A percentile compares a stretch with the other conserved stretches of the same genome.
Evolutionary conservation across 139 green algal species (phyloP).

Genomic region (Chlamydomonas sp.): DNA sequence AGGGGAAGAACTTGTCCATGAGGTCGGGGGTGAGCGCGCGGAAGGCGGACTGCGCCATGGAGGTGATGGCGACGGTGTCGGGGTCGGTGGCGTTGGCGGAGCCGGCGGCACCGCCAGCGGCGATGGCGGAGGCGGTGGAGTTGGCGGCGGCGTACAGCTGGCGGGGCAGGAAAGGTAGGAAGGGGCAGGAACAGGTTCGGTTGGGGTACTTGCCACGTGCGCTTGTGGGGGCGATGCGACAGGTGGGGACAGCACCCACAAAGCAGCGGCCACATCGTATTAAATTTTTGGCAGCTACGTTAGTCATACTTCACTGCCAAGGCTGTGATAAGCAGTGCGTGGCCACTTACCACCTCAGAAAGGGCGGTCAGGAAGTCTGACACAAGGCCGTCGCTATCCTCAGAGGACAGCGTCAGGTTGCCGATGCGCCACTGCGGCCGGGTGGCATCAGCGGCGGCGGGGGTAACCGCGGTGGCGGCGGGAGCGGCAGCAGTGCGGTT

Average conservation of each 20-base stretch:
- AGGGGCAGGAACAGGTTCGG: no score
- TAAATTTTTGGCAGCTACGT: no score
- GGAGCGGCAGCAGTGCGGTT: no score
- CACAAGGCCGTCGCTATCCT: constrained; percentile 6
- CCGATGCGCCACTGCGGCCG: constrained; percentile 15
- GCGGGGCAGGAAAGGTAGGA: no score
- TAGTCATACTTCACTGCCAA: no score
- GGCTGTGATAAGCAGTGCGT: no score
- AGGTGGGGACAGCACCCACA: no score
- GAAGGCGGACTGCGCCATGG: constrained; percentile 29
- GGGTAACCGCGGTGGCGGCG: no score
- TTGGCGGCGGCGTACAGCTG: constrained; percentile 5
- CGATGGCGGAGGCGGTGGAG: not conserved
- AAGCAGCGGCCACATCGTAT: no score
- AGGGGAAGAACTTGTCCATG: not conserved
- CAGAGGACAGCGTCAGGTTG: constrained; percentile 2
- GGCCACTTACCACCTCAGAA: constrained; percentile 1
- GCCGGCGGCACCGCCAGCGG: no score
- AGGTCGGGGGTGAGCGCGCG: not conserved
- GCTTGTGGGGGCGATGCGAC: no score
- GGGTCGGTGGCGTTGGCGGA: not conserved
- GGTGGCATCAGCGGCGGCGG: not conserved
- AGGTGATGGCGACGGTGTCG: not conserved
- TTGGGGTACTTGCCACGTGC: no score
- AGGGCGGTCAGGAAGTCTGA: constrained; percentile 20